Evolutionary conservation across 176 grass and related monocot species (phyloP), one percentile per base, ranked within the genome.

Genomic region (Aegilops longissima): DNA sequence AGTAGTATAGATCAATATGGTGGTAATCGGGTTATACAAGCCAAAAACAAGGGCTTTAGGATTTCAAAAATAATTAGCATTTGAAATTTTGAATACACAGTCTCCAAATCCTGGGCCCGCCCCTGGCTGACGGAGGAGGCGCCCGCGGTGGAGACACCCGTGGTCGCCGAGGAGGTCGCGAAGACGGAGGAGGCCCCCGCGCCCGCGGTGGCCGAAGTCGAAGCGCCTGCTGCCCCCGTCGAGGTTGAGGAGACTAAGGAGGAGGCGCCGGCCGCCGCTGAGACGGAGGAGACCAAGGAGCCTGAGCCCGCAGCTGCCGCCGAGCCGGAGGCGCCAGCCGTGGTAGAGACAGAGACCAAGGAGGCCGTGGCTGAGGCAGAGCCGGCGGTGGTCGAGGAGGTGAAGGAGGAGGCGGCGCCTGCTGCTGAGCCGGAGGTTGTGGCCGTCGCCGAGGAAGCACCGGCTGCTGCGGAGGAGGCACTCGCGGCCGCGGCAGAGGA

Each of bases 101-200:
- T n/a, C n/a, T n/a, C n/a, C n/a, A n/a, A n/a, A n/a, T n/a, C n/a
- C n/a, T n/a, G n/a, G n/a, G n/a, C n/a, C n/a, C n/a, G n/a, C n/a
- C n/a, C n/a, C n/a, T n/a, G n/a, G 36, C 70, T 70, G 78, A 27
- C 27, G 27, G 85, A 87, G 85, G 89, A 91, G 77, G 81, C 70
- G 45, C 81, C 89, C 1, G 89, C 38, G 45, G 82, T 69, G 82
- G 86, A 92, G 86, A 80, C 79, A 8, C 73, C 25, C 5, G 5
- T 54, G 1, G 66, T 16, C 1, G n/a, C n/a, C 10, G 89, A 85
- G 87, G 91, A 82, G 89, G 61, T 78, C 10, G 61, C 34, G 6
- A 73, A 86, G 82, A 76, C 73, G 25, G 85, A 94, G 70, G 81
- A 86, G 49, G 49, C 5, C 34, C 85, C 88, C 12, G 80, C 86